Percentiles rank a stretch among this genome's conserved stretches.
These are phyloP conservation scores for Magnaporthiopsis rhizophila DNA, from an alignment of 2,329 filamentous ascomycete genomes.

Conservation along the genomic window DNA sequence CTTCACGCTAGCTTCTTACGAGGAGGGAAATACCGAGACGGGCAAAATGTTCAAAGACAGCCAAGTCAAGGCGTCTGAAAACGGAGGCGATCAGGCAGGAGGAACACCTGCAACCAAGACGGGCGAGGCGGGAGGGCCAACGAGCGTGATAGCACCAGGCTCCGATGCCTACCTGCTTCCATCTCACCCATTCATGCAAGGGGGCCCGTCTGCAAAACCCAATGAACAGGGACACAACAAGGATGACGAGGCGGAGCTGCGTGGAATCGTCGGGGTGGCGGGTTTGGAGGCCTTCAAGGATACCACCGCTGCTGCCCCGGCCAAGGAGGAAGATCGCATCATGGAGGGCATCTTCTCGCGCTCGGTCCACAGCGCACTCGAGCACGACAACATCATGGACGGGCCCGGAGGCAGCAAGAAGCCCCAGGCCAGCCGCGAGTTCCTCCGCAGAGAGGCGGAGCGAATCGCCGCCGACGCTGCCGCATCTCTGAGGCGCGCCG, in stretches of 20 bases:
- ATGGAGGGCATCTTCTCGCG: slow-evolving; percentile 85
- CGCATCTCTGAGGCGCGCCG: slow-evolving; percentile 63
- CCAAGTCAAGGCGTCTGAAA: slow-evolving; percentile 51
- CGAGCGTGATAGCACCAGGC: slow-evolving; percentile 3
- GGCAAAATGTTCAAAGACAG: slow-evolving; percentile 82
- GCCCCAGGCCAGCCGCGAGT: slow-evolving; percentile 64
- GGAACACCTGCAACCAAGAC: slow-evolving; percentile 16
- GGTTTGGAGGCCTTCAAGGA: slow-evolving; percentile 53
- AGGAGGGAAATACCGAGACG: slow-evolving; percentile 69
- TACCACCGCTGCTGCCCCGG: slow-evolving; percentile 31
- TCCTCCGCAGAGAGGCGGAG: slow-evolving; percentile 76
- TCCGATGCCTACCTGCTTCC: slow-evolving; percentile 5
- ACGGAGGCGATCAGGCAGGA: neutral
- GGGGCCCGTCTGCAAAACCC: neutral
- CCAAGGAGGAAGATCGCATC: slow-evolving; percentile 62
- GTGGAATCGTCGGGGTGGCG: slow-evolving; percentile 44
- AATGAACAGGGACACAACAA: slow-evolving; percentile 13
- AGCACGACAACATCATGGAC: slow-evolving; percentile 87
- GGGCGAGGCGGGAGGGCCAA: neutral
- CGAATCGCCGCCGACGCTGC: slow-evolving; percentile 72
- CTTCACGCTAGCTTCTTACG: slow-evolving; percentile 66
- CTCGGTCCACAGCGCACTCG: slow-evolving; percentile 82
- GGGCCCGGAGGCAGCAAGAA: slow-evolving; percentile 64
- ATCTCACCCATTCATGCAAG: slow-evolving; percentile 7
- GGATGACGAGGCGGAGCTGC: slow-evolving; percentile 23